Evolutionary conservation across 495 filamentous ascomycete species (phyloP).

Genomic region (Xylaria venustula): DNA sequence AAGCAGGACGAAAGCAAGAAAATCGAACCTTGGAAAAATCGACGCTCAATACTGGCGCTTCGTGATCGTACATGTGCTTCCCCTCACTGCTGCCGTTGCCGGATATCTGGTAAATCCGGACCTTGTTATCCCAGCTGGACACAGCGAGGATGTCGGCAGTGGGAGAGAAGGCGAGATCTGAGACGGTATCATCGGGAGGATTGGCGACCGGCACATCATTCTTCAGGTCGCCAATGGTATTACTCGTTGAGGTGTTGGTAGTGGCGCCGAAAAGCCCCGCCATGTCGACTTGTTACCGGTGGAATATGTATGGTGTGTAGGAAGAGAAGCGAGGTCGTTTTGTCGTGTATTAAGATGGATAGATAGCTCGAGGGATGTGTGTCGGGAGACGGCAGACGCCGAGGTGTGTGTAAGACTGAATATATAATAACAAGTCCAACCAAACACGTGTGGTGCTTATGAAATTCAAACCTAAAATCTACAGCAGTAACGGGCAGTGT

Average conservation of each 20-base stretch:
- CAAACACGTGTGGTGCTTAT: too few species aligned
- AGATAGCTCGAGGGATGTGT: too few species aligned
- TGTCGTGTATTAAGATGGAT: too few species aligned
- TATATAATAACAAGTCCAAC: too few species aligned
- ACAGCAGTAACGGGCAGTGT: too few species aligned
- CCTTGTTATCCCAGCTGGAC: constrained; percentile 90
- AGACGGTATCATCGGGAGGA: constrained; percentile 83
- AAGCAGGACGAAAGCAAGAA: not conserved
- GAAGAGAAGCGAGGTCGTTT: too few species aligned
- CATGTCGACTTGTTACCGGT: constrained; percentile 42
- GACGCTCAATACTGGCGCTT: constrained; percentile 73
- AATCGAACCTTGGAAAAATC: constrained; percentile 78
- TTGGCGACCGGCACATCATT: constrained; percentile 77
- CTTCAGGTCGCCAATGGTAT: constrained; percentile 84
- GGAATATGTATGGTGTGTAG: not conserved
- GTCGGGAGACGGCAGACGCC: too few species aligned
- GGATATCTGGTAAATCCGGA: constrained; percentile 87
- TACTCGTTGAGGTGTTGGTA: constrained; percentile 40
- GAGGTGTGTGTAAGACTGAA: too few species aligned
- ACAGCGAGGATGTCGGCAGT: constrained; percentile 76
- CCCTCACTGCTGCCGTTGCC: constrained; percentile 67
- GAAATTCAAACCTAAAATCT: too few species aligned
- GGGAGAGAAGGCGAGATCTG: constrained; percentile 79
- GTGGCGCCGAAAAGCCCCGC: constrained; percentile 65
- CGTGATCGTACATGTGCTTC: constrained; percentile 75